Conservation (phyloP, 257 asterid species). For the Paulownia fortunei region DNA sequence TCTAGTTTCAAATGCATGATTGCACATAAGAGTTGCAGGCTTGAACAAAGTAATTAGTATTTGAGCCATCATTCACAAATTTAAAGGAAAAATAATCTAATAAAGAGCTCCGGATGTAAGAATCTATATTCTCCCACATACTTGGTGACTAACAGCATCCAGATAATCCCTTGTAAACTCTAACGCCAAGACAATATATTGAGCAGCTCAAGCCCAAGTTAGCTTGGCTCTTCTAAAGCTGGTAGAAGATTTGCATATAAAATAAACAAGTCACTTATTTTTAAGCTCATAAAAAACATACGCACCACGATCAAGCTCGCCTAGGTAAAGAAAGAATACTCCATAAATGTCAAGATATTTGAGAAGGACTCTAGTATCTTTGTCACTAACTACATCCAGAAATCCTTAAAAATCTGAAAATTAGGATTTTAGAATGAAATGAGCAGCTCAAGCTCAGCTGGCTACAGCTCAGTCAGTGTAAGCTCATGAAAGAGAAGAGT, state of each 20-base stretch:
- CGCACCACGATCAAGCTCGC: background rate
- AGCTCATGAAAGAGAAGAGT: background rate
- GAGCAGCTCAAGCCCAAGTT: background rate
- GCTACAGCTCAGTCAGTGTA: background rate
- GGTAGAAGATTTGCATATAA: background rate
- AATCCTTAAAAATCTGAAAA: background rate
- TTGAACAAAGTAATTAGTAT: background rate
- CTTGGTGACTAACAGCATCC: background rate
- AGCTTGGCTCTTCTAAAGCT: background rate
- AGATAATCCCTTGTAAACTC: background rate
- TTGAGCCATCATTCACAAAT: constrained; percentile 8
- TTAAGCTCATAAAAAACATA: background rate
- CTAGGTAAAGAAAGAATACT: background rate
- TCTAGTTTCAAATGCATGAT: constrained; percentile 3
- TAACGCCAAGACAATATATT: background rate
- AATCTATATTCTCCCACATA: background rate
- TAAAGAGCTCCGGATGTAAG: background rate
- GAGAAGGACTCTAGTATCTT: background rate
- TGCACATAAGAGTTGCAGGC: constrained; percentile 13
- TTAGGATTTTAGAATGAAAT: background rate
- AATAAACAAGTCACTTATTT: background rate
- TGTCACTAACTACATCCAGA: background rate
- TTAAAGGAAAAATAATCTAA: background rate
- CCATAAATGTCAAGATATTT: background rate
- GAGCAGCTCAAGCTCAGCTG: constrained; percentile 3